These are phyloP conservation scores for Polyporus tsugae DNA, from an alignment of 1,284 basidiomycete species.

Conservation along the genomic window DNA sequence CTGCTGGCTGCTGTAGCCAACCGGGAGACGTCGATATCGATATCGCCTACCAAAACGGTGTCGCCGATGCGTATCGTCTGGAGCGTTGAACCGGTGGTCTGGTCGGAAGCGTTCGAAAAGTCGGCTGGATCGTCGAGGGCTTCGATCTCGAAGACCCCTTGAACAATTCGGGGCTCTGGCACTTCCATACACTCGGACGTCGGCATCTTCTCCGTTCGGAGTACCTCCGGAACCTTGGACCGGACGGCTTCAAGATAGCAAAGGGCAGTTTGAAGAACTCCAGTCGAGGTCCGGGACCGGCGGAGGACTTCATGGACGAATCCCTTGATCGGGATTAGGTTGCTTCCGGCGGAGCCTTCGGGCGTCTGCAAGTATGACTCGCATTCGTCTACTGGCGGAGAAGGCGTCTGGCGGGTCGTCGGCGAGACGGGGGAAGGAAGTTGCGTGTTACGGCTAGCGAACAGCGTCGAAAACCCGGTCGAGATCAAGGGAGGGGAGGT, in stretches of 20 bases:
- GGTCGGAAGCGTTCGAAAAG: slow-evolving; percentile 24
- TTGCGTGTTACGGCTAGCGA: slow-evolving; percentile 48
- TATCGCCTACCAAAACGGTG: slow-evolving; percentile 16
- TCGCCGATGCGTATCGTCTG: slow-evolving; percentile 27
- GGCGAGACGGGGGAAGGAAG: slow-evolving; percentile 58
- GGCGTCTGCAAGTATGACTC: slow-evolving; percentile 33
- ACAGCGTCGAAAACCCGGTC: slow-evolving; percentile 34
- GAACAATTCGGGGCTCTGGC: slow-evolving; percentile 54
- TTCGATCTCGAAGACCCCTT: slow-evolving; percentile 32
- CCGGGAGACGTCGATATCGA: slow-evolving; percentile 11
- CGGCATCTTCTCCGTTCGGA: slow-evolving; percentile 54
- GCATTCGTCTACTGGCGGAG: slow-evolving; percentile 28
- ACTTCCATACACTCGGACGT: slow-evolving; percentile 47
- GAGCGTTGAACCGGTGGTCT: slow-evolving; percentile 18
- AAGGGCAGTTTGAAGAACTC: slow-evolving; percentile 78
- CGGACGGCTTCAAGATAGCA: slow-evolving; percentile 83
- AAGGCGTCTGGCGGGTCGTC: slow-evolving; percentile 47
- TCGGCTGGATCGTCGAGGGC: background rate
- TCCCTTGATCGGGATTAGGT: slow-evolving; percentile 65
- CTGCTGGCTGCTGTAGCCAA: background rate
- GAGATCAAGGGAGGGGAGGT: slow-evolving; percentile 20
- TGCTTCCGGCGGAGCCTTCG: slow-evolving; percentile 37
- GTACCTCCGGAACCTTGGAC: slow-evolving; percentile 66
- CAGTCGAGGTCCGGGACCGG: slow-evolving; percentile 78
- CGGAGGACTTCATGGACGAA: slow-evolving; percentile 83